phyloP scores from a whole-genome alignment of 139 green algal species.

The Chlorella sp. region DNA sequence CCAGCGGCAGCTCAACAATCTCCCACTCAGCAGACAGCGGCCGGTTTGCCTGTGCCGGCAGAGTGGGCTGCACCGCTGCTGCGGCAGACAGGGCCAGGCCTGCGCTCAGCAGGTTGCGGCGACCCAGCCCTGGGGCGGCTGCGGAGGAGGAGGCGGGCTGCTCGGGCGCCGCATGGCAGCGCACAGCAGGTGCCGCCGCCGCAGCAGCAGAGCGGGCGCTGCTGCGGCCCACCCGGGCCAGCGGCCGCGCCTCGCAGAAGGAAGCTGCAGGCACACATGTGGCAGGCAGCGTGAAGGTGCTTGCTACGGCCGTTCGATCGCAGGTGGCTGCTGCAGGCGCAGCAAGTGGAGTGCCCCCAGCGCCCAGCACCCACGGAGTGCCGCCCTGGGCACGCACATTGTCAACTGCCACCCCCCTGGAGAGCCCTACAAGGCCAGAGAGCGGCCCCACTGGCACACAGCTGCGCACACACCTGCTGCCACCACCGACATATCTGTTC shows the following conservation, averaged over 20 bases:
- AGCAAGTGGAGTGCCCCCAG: neutral
- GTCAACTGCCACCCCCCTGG: neutral
- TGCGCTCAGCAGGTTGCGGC: conserved; percentile 32
- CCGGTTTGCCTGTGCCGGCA: conserved; percentile 58
- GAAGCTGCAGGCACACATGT: neutral
- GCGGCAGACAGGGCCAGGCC: conserved; percentile 34
- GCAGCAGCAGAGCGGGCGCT: no score
- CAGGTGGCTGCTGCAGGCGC: neutral
- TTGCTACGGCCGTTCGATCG: neutral
- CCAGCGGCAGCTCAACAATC: conserved; percentile 82
- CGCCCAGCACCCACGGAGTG: neutral
- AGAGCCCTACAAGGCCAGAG: neutral
- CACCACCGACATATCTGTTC: neutral
- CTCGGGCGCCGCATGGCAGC: conserved; percentile 8
- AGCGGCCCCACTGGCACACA: neutral
- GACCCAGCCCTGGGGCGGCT: conserved; percentile 4
- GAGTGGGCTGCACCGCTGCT: conserved; percentile 19
- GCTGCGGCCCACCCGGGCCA: neutral
- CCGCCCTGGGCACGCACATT: neutral
- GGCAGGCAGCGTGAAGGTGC: neutral
- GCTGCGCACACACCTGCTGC: neutral
- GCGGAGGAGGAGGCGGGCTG: neutral
- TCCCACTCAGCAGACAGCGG: conserved; percentile 75
- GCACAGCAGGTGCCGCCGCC: neutral
- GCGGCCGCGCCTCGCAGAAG: neutral